Evolutionary conservation across 768 basidiomycete species (phyloP).

Genomic region (Pleurotus platypus): DNA sequence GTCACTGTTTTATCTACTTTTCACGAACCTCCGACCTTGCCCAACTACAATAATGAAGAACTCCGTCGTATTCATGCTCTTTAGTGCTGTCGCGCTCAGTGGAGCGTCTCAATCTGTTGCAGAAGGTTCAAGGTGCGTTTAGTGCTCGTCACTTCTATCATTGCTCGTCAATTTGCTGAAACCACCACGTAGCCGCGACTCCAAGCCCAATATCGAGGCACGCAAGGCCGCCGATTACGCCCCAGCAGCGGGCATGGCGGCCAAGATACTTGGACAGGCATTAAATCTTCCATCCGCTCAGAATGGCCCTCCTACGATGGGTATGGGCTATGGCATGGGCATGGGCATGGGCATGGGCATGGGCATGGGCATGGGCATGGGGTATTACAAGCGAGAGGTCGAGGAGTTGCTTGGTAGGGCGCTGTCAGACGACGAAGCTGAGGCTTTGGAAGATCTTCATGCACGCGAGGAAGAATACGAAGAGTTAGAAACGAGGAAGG

Average conservation of each 20-base stretch:
- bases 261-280: neutral
- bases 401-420: neutral
- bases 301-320: neutral
- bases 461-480: neutral
- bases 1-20: too few relatives aligned
- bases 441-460: neutral
- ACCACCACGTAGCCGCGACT: too few relatives aligned
- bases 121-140: too few relatives aligned
- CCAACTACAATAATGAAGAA: too few relatives aligned
- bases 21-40: too few relatives aligned
- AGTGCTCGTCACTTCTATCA: too few relatives aligned
- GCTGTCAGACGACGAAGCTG: neutral
- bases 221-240: conserved; percentile 4
- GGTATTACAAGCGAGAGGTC: neutral
- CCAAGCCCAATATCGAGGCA: neutral
- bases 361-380: too few relatives aligned
- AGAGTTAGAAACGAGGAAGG: neutral
- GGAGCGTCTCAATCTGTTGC: too few relatives aligned
- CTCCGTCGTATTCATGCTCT: too few relatives aligned
- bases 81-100: too few relatives aligned
- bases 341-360: neutral
- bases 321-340: neutral
- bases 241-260: neutral
- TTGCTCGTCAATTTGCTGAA: too few relatives aligned
- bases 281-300: neutral